Percentiles rank a stretch among this genome's conserved stretches.
Evolutionary conservation across 306 rosid species (phyloP).

Genomic region (Casuarina glauca): DNA sequence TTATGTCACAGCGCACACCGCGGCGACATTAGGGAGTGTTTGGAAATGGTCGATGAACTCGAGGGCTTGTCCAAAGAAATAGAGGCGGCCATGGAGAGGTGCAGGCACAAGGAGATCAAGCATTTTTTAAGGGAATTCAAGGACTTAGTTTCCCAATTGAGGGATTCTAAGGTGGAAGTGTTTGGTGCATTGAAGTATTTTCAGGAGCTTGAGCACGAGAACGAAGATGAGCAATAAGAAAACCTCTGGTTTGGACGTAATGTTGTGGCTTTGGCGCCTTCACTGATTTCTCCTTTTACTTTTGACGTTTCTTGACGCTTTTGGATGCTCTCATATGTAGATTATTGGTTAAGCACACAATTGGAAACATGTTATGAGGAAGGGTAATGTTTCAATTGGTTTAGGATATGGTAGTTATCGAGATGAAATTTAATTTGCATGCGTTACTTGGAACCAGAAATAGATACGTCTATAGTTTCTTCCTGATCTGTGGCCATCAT

Average conservation of each 20-base stretch:
- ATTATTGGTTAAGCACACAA: neutral
- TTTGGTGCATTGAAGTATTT: conserved; percentile 9
- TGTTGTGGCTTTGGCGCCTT: neutral
- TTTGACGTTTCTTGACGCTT: neutral
- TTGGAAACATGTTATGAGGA: neutral
- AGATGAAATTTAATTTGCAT: neutral
- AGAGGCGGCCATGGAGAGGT: conserved; percentile 10
- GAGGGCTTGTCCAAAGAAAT: conserved; percentile 1
- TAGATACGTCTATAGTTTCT: neutral
- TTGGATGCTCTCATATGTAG: neutral
- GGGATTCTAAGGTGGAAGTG: neutral
- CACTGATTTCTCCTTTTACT: neutral
- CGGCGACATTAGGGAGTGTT: neutral
- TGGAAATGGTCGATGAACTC: conserved; percentile 13
- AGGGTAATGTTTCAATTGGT: neutral
- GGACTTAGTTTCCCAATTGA: neutral
- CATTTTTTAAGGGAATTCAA: neutral
- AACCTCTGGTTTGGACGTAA: neutral
- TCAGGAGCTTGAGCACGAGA: conserved; percentile 17
- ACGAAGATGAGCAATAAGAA: neutral
- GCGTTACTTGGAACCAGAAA: neutral
- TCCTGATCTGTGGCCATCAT: neutral
- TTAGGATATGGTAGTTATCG: neutral
- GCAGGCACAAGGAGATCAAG: neutral
- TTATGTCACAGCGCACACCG: neutral